Base-by-base conservation (phyloP, 768 basidiomycete species). In the Kwoniella europaea region DNA sequence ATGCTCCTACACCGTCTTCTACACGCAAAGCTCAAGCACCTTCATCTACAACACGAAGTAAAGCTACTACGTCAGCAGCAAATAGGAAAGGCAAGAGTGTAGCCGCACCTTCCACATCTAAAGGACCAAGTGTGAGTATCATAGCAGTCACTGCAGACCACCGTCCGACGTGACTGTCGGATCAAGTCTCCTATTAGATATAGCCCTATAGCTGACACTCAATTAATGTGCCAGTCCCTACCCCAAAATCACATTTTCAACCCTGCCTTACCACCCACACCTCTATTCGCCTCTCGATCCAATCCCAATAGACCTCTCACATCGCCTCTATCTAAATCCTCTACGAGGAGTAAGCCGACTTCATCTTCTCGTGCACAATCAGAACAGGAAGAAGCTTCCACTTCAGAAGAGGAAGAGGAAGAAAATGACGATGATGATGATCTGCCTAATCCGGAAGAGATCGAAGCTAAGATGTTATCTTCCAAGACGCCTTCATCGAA, bases 281-380 rank as follows among this genome's bases (percentile, higher is more conserved):
- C 90, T 85, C 74, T 43, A 78, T 85, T 75, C 58, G 85, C 90
- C 58, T 89, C 92, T 27, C 86, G 90, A 79, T 90, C 91, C 12
- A 88, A 90, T 53, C 88, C 86, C 1, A 73, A 88, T 92, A 76
- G 92, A 94, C 82, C 89, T 86, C 76, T 88, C 53, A 93, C 88
- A 86, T 93, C 61, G 91, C 91, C 76, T 83, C 91, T 20, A 42
- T 56, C 65, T 10, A 24, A 56, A 27, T 24, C 65, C 27, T 67
- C 65, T 10, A 44, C 54, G 29, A 22, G 57, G 46, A n/a, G 55
- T 46, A 63, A 60, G 4, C 56, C 66, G 67, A 67, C 69, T 56
- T 22, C 58, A 50, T 58, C 63, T 12, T 56, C 65, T 41, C 57
- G 52, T 10, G 65, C 57, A 35, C 20, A 65, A 27, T 63, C 68